A percentile compares a stretch with the other conserved stretches of the same genome.
These are phyloP conservation scores for Tulasnella sp. DNA, from an alignment of 768 basidiomycete species.

Conservation along the genomic window DNA sequence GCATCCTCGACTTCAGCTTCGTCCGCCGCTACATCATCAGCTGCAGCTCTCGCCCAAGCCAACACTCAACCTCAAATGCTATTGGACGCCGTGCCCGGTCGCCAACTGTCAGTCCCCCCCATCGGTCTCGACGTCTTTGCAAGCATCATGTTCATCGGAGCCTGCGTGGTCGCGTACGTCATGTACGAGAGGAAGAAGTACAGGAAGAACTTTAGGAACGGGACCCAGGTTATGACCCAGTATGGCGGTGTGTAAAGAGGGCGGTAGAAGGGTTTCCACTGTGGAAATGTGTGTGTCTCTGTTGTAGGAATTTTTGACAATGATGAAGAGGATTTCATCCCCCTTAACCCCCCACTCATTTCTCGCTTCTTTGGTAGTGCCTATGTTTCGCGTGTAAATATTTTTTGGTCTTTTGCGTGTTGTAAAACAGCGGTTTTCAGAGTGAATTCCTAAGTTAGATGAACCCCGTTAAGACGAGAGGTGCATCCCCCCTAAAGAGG, in stretches of 20 bases:
- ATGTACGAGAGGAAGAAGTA: conserved; percentile 30
- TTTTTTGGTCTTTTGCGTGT: not conserved
- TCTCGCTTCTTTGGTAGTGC: not conserved
- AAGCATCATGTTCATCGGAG: conserved; percentile 28
- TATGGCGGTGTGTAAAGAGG: not conserved
- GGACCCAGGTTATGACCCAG: not conserved
- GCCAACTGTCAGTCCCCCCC: conserved; percentile 20
- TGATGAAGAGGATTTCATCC: not conserved
- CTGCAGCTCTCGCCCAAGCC: not conserved
- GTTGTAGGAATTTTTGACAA: not conserved
- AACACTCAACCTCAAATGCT: not conserved
- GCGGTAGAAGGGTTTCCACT: not conserved
- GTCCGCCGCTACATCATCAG: not conserved
- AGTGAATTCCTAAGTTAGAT: no score
- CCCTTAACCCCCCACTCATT: not conserved
- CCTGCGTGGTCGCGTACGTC: conserved; percentile 30
- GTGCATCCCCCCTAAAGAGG: no score
- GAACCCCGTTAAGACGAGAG: no score
- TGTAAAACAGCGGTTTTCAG: not conserved
- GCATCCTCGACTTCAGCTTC: not conserved
- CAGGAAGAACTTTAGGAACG: conserved; percentile 24
- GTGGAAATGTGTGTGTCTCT: not conserved
- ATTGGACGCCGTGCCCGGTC: conserved; percentile 18
- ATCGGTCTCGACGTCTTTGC: conserved; percentile 26
- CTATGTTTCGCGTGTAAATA: not conserved